These are phyloP conservation scores for Suhomyces anneliseae DNA, from an alignment of 1,139 yeast species.

Conservation along the genomic window DNA sequence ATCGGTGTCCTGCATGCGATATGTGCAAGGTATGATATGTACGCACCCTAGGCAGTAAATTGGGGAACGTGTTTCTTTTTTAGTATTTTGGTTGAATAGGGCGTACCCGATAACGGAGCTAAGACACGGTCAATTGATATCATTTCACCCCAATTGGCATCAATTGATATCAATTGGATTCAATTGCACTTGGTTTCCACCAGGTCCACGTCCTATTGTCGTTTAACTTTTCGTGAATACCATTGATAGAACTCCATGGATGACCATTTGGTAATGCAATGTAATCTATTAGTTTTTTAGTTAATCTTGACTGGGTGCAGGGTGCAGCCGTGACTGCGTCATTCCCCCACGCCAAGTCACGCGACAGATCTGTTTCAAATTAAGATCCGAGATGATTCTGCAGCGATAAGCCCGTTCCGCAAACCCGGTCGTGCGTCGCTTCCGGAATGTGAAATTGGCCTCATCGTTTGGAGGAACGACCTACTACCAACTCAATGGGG, in stretches of 20 bases:
- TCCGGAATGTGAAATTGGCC: background rate
- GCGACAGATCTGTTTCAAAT: conserved; percentile 1
- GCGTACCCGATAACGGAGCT: background rate
- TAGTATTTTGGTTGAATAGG: background rate
- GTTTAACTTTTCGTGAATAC: background rate
- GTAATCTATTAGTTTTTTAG: background rate
- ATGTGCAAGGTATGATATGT: conserved; percentile 11
- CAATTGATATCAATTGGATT: no score
- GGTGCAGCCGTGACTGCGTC: conserved; percentile 6
- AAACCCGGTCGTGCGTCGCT: background rate
- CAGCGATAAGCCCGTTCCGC: background rate
- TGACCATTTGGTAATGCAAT: background rate
- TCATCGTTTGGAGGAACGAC: background rate
- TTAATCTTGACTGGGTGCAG: background rate
- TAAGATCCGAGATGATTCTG: conserved; percentile 1
- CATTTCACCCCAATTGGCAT: no score
- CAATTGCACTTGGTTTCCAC: background rate
- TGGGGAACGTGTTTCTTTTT: conserved; percentile 10
- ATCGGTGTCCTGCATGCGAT: conserved; percentile 5
- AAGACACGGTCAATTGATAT: background rate
- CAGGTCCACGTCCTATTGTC: background rate
- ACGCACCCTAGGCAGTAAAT: conserved; percentile 10
- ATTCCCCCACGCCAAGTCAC: conserved; percentile 8
- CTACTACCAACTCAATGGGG: background rate
- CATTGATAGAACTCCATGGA: no score